These are phyloP conservation scores for Urochloa ruziziensis DNA, from an alignment of 176 grass and related monocot species.

Conservation along the genomic window DNA sequence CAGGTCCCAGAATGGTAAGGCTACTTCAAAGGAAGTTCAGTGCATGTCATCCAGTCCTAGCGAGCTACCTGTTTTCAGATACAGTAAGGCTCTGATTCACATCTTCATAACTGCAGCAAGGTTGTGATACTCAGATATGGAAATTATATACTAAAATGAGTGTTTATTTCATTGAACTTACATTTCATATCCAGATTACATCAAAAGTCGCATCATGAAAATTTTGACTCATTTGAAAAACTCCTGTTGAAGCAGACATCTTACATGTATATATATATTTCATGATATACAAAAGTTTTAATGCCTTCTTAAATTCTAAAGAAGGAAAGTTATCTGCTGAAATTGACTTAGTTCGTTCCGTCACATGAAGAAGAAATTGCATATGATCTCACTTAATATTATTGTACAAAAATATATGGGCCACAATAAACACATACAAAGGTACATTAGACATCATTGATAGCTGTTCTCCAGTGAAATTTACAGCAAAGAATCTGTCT, in stretches of 20 bases:
- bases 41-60: not conserved
- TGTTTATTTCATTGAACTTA: slow-evolving; percentile 24
- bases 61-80: slow-evolving; percentile 25
- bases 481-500: slow-evolving; percentile 81
- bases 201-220: not conserved
- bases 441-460: not conserved
- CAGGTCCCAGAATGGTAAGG: slow-evolving; percentile 21
- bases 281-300: slow-evolving; percentile 4
- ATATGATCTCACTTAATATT: slow-evolving; percentile 19
- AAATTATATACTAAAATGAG: not conserved
- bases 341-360: slow-evolving; percentile 10
- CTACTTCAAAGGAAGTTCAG: slow-evolving; percentile 4
- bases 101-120: not conserved
- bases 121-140: not conserved
- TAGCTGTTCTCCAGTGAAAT: slow-evolving; percentile 10
- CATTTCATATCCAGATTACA: slow-evolving; percentile 12
- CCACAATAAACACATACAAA: slow-evolving; percentile 20
- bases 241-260: not conserved
- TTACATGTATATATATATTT: slow-evolving; percentile 20
- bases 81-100: slow-evolving; percentile 23
- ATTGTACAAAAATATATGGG: slow-evolving; percentile 35
- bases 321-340: not conserved
- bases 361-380: slow-evolving; percentile 14
- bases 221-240: slow-evolving; percentile 5
- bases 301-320: slow-evolving; percentile 16